Percentiles rank a stretch among this genome's conserved stretches.
phyloP scores from a whole-genome alignment of 306 rosid species.

The Inga leiocalycina region DNA sequence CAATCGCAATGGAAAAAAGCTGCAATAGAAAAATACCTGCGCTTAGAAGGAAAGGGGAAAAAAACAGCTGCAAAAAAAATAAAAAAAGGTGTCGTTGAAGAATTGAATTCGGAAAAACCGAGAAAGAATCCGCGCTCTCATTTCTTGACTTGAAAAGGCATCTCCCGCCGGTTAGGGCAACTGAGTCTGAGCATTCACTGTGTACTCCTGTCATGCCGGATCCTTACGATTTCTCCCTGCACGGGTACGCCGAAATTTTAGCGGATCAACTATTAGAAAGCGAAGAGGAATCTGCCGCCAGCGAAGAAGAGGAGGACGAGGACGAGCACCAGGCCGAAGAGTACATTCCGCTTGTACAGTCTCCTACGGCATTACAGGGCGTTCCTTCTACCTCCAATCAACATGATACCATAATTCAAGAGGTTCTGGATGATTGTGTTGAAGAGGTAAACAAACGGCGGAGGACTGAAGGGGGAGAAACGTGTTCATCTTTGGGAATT shows the following conservation, averaged over 20 bases:
- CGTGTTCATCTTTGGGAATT: slow-evolving; percentile 32
- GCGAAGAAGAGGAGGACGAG: slow-evolving; percentile 19
- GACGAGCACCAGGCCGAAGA: slow-evolving; percentile 37
- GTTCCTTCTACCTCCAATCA: slow-evolving; percentile 32
- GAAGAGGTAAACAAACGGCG: slow-evolving; percentile 68
- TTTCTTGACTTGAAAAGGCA: neutral
- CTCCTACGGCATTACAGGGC: slow-evolving; percentile 38
- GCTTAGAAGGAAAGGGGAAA: too few relatives aligned
- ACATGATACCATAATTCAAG: slow-evolving; percentile 3
- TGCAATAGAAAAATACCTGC: too few relatives aligned
- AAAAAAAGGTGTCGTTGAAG: too few relatives aligned
- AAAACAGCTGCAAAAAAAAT: too few relatives aligned
- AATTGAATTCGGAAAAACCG: neutral
- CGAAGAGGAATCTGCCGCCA: slow-evolving; percentile 14
- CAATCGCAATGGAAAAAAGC: too few relatives aligned
- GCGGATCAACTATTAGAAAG: neutral
- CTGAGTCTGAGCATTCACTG: neutral
- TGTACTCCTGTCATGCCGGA: neutral
- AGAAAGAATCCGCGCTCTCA: neutral
- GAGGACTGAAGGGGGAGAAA: slow-evolving; percentile 55
- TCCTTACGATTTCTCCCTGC: neutral
- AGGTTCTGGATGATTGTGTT: slow-evolving; percentile 11
- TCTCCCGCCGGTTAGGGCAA: slow-evolving; percentile 10
- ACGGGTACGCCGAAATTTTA: neutral
- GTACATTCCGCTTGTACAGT: slow-evolving; percentile 17